These are phyloP conservation scores for Xylariaceae sp. DNA, from an alignment of 2,329 filamentous ascomycete species.

Conservation along the genomic window DNA sequence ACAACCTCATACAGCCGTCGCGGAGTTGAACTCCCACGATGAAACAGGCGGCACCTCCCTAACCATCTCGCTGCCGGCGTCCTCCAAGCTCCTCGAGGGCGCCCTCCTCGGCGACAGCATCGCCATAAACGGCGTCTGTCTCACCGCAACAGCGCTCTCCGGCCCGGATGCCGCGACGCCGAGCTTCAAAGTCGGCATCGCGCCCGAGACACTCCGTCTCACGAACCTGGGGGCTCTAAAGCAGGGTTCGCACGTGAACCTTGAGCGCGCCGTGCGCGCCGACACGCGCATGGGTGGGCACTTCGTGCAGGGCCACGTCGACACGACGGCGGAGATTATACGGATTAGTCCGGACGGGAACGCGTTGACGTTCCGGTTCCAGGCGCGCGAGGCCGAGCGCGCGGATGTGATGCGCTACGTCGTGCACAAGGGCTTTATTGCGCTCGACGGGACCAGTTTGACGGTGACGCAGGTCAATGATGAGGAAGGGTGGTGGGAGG, in stretches of 20 bases:
- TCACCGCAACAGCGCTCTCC: slow-evolving; percentile 75
- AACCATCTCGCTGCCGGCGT: slow-evolving; percentile 67
- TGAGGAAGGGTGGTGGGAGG: slow-evolving; percentile 76
- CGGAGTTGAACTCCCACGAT: slow-evolving; percentile 74
- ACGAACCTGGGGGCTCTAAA: slow-evolving; percentile 82
- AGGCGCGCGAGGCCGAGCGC: slow-evolving; percentile 46
- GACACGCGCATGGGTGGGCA: slow-evolving; percentile 96
- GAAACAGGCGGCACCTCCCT: slow-evolving; percentile 82
- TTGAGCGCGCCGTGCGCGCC: slow-evolving; percentile 87
- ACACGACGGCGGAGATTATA: slow-evolving; percentile 74
- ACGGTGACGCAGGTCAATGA: slow-evolving; percentile 87
- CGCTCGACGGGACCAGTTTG: slow-evolving; percentile 88
- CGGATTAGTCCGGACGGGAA: slow-evolving; percentile 78
- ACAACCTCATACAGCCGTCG: slow-evolving; percentile 59
- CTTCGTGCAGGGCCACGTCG: slow-evolving; percentile 96
- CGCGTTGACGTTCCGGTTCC: slow-evolving; percentile 78
- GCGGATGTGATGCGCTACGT: slow-evolving; percentile 68
- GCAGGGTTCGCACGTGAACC: slow-evolving; percentile 68
- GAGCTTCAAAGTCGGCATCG: slow-evolving; percentile 85
- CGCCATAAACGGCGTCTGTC: slow-evolving; percentile 88
- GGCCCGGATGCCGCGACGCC: slow-evolving; percentile 21
- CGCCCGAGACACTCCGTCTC: slow-evolving; percentile 89
- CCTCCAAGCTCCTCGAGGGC: slow-evolving; percentile 72
- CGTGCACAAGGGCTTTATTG: slow-evolving; percentile 94
- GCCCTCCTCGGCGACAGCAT: slow-evolving; percentile 89